These are phyloP conservation scores for Pseudozyma pruni DNA, from an alignment of 1,284 basidiomycete genomes.

Conservation along the genomic window DNA sequence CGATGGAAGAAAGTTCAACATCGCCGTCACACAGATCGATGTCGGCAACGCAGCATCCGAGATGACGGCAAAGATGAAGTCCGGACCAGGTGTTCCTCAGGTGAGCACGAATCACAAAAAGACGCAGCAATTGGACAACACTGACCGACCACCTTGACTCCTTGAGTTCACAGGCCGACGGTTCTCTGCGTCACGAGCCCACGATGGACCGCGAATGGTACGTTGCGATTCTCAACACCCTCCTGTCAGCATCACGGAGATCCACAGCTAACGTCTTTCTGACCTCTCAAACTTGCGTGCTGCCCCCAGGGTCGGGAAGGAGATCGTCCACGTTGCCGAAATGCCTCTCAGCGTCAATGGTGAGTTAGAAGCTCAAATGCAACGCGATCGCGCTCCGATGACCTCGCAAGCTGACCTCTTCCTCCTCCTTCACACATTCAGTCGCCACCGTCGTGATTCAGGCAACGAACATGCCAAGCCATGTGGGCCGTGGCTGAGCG, in stretches of 20 bases:
- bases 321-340: constrained; percentile 53
- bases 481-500: constrained; percentile 50
- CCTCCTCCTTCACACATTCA: constrained; percentile 7
- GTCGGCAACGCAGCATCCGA: constrained; percentile 57
- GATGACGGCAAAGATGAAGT: constrained; percentile 52
- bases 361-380: constrained; percentile 28
- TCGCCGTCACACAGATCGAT: constrained; percentile 57
- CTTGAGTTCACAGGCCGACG: constrained; percentile 32
- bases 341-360: constrained; percentile 55
- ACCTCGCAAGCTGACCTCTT: not conserved
- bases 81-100: constrained; percentile 48
- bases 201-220: constrained; percentile 50
- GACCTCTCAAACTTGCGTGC: not conserved
- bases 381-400: not conserved
- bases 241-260: not conserved
- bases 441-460: constrained; percentile 47
- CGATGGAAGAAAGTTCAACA: constrained; percentile 52
- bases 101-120: constrained; percentile 1
- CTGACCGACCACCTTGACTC: not conserved
- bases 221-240: not conserved
- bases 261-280: not conserved
- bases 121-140: not conserved
- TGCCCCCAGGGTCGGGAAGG: constrained; percentile 39
- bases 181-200: constrained; percentile 46
- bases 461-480: constrained; percentile 55